Evolutionary conservation across 768 basidiomycete species (phyloP).

Genomic region (Leccinum fibrillosum): DNA sequence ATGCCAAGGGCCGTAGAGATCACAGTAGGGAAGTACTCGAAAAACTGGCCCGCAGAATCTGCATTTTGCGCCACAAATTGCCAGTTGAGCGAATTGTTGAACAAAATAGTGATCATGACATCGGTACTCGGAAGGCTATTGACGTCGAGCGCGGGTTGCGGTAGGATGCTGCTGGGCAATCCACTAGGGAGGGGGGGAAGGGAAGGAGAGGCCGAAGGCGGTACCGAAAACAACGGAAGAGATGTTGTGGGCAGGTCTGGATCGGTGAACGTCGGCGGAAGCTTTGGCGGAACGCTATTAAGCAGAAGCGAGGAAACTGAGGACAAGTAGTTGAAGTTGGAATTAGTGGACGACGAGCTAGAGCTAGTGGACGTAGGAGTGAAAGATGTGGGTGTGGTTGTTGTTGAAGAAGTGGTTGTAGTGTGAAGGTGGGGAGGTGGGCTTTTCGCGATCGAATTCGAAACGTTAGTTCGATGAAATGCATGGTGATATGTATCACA

Average conservation of each 20-base stretch:
- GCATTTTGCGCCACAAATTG: constrained; percentile 54
- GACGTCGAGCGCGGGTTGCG: constrained; percentile 27
- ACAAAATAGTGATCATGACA: constrained; percentile 61
- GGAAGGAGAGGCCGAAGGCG: constrained; percentile 27
- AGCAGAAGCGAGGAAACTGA: constrained; percentile 34
- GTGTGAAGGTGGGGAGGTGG: constrained; percentile 25
- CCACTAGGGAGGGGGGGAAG: constrained; percentile 48
- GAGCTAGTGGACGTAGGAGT: constrained; percentile 18
- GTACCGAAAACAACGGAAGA: constrained; percentile 15
- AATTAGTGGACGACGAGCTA: constrained; percentile 13
- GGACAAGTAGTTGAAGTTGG: constrained; percentile 33
- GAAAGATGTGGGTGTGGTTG: constrained; percentile 1
- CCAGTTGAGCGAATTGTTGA: constrained; percentile 65
- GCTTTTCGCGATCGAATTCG: constrained; percentile 27
- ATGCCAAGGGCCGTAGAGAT: constrained; percentile 46
- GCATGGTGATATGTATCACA: not conserved
- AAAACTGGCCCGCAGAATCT: constrained; percentile 71
- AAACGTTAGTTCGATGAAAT: not conserved
- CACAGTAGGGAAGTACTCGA: constrained; percentile 62
- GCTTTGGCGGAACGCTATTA: constrained; percentile 18
- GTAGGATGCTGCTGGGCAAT: constrained; percentile 61
- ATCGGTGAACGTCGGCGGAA: constrained; percentile 28
- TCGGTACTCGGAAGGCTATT: constrained; percentile 36
- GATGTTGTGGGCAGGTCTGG: constrained; percentile 39
- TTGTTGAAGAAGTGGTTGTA: constrained; percentile 3